Evolutionary conservation across 306 rosid genomes (phyloP).

Genomic region (Lablab purpureus): DNA sequence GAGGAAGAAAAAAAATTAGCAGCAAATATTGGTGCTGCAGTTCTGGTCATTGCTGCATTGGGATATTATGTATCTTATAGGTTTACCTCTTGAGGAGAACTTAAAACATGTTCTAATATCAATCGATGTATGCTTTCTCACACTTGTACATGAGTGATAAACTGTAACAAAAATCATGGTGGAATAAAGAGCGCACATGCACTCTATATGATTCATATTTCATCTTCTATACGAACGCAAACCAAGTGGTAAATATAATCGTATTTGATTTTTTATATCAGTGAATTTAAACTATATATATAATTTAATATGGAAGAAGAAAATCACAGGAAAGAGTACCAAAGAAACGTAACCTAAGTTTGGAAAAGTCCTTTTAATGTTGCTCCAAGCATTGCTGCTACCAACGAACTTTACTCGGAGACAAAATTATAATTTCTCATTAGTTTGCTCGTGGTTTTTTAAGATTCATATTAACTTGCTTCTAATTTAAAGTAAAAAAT

Average conservation of each 20-base stretch:
- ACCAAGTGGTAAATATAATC: too few species aligned
- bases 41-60: constrained; percentile 59
- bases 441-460: too few species aligned
- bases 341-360: too few species aligned
- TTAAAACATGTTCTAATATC: constrained; percentile 30
- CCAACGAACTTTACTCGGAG: too few species aligned
- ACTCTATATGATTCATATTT: not conserved
- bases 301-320: not conserved
- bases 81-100: constrained; percentile 44
- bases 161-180: not conserved
- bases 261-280: not conserved
- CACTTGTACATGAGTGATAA: constrained; percentile 9
- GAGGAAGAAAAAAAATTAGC: constrained; percentile 52
- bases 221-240: not conserved
- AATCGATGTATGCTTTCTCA: not conserved
- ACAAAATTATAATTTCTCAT: too few species aligned
- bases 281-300: not conserved
- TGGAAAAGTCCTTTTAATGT: too few species aligned
- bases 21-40: constrained; percentile 60
- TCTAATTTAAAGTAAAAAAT: too few species aligned
- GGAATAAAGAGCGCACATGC: not conserved
- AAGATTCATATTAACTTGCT: too few species aligned
- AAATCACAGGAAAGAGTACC: too few species aligned
- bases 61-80: constrained; percentile 57
- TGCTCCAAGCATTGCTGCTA: too few species aligned